A percentile compares a stretch with the other conserved stretches of the same genome.
Evolutionary conservation across 202 grass and related monocot genomes (phyloP).

Genomic region (Bolboschoenoplectus hybrid): DNA sequence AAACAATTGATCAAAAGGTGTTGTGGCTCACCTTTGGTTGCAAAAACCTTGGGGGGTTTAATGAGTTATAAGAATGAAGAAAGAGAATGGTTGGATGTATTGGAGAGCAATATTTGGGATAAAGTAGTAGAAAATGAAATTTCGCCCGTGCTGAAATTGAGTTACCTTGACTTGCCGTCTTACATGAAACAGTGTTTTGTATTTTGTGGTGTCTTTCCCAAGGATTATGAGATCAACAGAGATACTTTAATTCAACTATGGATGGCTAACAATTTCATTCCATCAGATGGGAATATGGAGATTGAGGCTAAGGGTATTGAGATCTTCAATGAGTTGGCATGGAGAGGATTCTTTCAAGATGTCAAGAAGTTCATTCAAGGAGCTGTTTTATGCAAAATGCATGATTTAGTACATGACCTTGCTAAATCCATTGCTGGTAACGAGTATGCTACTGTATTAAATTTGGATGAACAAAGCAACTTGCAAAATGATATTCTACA

Average conservation of each 20-base stretch:
- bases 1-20: no score
- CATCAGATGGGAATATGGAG: neutral
- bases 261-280: conserved; percentile 6
- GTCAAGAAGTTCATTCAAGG: neutral
- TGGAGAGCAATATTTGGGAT: no score
- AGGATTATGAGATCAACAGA: neutral
- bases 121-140: no score
- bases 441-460: neutral
- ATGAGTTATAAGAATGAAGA: no score
- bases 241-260: neutral
- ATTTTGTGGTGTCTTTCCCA: neutral
- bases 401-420: neutral
- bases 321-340: neutral
- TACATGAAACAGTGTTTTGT: neutral
- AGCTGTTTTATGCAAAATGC: neutral
- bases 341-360: conserved; percentile 3
- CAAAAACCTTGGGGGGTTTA: no score
- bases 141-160: no score
- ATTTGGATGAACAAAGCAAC: neutral
- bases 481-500: neutral
- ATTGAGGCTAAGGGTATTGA: neutral
- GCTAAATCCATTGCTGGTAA: neutral
- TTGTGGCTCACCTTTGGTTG: no score
- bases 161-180: no score
- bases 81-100: no score